Evolutionary conservation across 768 basidiomycete species (phyloP), one percentile per base, ranked within the genome.

Genomic region (Rubroboletus pulcherrimus): DNA sequence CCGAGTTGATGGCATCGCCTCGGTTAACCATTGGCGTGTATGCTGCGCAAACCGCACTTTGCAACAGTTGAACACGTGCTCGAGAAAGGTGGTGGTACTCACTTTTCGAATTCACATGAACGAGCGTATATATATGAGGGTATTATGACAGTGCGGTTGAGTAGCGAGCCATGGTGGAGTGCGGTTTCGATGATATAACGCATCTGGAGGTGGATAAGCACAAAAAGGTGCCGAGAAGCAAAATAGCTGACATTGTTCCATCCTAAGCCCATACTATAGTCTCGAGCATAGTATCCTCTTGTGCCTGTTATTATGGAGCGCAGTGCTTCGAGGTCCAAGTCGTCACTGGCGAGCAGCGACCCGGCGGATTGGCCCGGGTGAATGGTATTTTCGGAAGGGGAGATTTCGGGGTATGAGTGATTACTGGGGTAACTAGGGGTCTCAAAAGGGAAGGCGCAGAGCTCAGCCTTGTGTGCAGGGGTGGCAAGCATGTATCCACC

Each of bases 141-240:
- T 40, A 80, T 50, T 39, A 79, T 65, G 49, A 75, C 69, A 2
- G 75, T 76, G 43, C 78, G 73, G 59, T 77, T 77, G 40, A 78
- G 67, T 7, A 78, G 60, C 26, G 63, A 58, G n/a, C 78, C 76
- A 44, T 79, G 79, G 14, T 77, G 50, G 17, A 79, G 58, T 9
- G 75, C 67, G 1, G 77, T 74, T 57, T 79, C 78, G 54, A 79
- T 72, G 55, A 80, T 80, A 57, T 79, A 79, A 19, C 78, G 74
- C 71, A 79, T 71, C 78, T 77, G 40, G 34, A 41, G 26, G 30
- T 15, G 11, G 21, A 24, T 63, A 37, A 56, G 59, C 26, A 33
- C 30, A 26, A 3, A 46, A 51, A 38, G 35, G 49, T 6, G 29
- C 8, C 9, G 29, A 31, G 15, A 37, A n/a, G 15, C 11, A 49